Evolutionary conservation across 345 rosid species (phyloP).

Genomic region (Eucalyptus cloeziana): DNA sequence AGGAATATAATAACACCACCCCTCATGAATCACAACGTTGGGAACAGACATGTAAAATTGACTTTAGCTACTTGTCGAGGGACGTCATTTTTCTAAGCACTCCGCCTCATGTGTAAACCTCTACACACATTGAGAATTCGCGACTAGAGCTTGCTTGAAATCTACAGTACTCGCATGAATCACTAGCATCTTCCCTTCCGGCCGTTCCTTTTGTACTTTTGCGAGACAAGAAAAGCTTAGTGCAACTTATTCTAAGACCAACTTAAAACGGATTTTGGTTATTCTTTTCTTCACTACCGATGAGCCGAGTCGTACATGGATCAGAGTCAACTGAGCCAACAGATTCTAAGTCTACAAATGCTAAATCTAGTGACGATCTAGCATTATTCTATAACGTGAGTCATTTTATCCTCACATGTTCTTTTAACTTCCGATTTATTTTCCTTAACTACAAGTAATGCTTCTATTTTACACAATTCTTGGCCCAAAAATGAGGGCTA

Average conservation of each 20-base stretch:
- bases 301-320: background rate
- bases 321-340: background rate
- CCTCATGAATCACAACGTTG: background rate
- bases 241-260: background rate
- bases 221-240: background rate
- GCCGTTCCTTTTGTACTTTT: background rate
- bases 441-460: background rate
- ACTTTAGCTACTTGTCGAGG: background rate
- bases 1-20: background rate
- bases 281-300: background rate
- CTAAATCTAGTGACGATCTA: background rate
- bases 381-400: background rate
- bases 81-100: background rate
- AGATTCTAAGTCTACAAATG: background rate
- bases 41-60: background rate
- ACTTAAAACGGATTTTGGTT: background rate
- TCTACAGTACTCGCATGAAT: no score
- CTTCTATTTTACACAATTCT: background rate
- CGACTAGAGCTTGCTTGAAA: background rate
- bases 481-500: background rate
- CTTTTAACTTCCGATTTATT: background rate
- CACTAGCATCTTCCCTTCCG: background rate
- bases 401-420: background rate
- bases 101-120: background rate
- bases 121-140: background rate